phyloP scores from a whole-genome alignment of 1,284 basidiomycete species.

The Volvariella volvacea region DNA sequence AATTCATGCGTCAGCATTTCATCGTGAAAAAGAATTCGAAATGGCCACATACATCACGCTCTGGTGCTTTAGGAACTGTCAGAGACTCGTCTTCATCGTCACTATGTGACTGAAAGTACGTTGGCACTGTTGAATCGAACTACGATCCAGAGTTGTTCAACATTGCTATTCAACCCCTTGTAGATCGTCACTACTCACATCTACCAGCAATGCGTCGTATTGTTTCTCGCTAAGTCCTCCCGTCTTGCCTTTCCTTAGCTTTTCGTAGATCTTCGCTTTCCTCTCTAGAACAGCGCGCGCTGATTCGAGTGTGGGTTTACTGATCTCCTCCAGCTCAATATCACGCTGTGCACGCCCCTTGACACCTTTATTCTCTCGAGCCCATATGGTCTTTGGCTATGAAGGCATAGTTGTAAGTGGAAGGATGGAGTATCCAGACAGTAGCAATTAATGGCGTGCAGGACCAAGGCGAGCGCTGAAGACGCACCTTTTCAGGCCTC shows the following conservation, averaged over 20 bases:
- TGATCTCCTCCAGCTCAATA: conserved; percentile 57
- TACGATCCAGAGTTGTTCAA: conserved; percentile 22
- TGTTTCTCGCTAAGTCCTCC: conserved; percentile 77
- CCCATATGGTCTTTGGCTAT: conserved; percentile 66
- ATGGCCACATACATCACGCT: conserved; percentile 31
- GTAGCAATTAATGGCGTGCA: neutral
- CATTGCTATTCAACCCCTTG: conserved; percentile 1
- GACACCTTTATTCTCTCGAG: conserved; percentile 66
- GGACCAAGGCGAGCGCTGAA: neutral
- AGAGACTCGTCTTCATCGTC: conserved; percentile 71
- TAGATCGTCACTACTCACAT: conserved; percentile 67
- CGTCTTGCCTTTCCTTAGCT: conserved; percentile 73
- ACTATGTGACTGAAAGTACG: conserved; percentile 56
- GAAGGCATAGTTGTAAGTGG: neutral
- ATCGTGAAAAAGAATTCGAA: neutral
- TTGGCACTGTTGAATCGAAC: conserved; percentile 65
- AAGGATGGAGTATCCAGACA: no score
- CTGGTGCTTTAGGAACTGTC: conserved; percentile 42
- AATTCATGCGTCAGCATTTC: conserved; percentile 5
- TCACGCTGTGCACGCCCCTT: conserved; percentile 54
- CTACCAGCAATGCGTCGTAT: conserved; percentile 70
- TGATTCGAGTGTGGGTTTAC: conserved; percentile 61
- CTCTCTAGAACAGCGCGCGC: conserved; percentile 65
- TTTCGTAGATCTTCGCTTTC: conserved; percentile 81
- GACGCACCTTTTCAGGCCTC: conserved; percentile 56